These are phyloP conservation scores for Penicillium ochrochloron DNA, from an alignment of 495 filamentous ascomycete species.

Conservation along the genomic window DNA sequence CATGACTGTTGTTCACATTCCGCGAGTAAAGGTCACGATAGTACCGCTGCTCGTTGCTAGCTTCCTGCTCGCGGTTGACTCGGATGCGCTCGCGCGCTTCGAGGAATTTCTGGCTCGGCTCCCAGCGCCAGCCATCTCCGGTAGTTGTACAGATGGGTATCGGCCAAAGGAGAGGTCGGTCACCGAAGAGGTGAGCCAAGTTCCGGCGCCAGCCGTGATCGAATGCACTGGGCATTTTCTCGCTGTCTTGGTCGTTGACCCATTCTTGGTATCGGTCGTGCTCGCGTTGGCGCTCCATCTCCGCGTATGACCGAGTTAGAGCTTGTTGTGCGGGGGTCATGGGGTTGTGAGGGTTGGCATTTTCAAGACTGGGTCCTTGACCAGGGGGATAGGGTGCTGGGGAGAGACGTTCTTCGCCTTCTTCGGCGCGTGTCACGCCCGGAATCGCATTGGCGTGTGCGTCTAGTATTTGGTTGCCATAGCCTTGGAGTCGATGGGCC, in stretches of 20 bases:
- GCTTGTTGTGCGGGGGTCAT: slow-evolving; percentile 52
- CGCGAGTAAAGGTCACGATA: slow-evolving; percentile 47
- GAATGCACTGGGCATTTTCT: slow-evolving; percentile 89
- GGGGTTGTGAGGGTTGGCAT: slow-evolving; percentile 14
- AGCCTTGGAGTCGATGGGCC: slow-evolving; percentile 60
- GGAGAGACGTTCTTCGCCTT: slow-evolving; percentile 65
- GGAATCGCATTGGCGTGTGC: slow-evolving; percentile 85
- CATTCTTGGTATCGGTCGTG: slow-evolving; percentile 81
- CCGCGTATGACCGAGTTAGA: slow-evolving; percentile 65
- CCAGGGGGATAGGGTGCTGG: slow-evolving; percentile 35
- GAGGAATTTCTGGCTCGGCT: slow-evolving; percentile 73
- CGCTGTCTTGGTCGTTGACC: slow-evolving; percentile 82
- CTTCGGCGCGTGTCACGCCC: slow-evolving; percentile 76
- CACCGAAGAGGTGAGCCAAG: slow-evolving; percentile 81
- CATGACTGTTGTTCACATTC: slow-evolving; percentile 41
- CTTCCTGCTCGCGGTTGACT: slow-evolving; percentile 61
- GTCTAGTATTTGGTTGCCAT: slow-evolving; percentile 76
- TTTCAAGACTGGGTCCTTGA: slow-evolving; percentile 18
- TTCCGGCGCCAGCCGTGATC: slow-evolving; percentile 83
- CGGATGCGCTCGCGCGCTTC: slow-evolving; percentile 66
- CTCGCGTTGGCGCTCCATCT: slow-evolving; percentile 73
- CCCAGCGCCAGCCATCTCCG: slow-evolving; percentile 96
- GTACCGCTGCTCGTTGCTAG: slow-evolving; percentile 53
- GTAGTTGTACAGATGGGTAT: slow-evolving; percentile 83
- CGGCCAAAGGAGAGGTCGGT: slow-evolving; percentile 68